Conservation (phyloP, 768 basidiomycete species). For the Tephrocybe sp. region DNA sequence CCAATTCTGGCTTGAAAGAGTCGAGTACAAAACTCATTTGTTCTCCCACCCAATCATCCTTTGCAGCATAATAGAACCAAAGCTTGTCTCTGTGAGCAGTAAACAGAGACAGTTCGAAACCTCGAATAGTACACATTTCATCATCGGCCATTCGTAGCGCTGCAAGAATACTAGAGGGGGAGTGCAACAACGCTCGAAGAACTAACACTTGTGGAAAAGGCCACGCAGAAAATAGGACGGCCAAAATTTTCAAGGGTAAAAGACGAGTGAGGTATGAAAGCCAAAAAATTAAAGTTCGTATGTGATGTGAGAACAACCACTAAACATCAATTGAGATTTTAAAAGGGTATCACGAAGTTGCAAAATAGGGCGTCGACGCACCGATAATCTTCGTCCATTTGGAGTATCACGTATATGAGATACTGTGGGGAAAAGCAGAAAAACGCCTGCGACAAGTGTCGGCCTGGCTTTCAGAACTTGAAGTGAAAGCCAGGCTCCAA, state of each 20-base stretch:
- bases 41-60: slow-evolving; percentile 71
- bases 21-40: slow-evolving; percentile 46
- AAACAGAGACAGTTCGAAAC: slow-evolving; percentile 49
- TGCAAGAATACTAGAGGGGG: slow-evolving; percentile 51
- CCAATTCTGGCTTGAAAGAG: slow-evolving; percentile 34
- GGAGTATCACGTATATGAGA: slow-evolving; percentile 62
- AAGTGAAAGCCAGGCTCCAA: slow-evolving; percentile 69
- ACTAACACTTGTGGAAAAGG: slow-evolving; percentile 45
- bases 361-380: slow-evolving; percentile 30
- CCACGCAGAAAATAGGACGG: slow-evolving; percentile 48
- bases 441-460: slow-evolving; percentile 37
- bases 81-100: slow-evolving; percentile 35
- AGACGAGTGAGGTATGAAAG: slow-evolving; percentile 46
- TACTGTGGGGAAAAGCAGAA: slow-evolving; percentile 73
- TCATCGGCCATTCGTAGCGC: slow-evolving; percentile 62
- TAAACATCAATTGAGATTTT: slow-evolving; percentile 17
- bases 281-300: slow-evolving; percentile 37
- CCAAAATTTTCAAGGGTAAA: slow-evolving; percentile 37
- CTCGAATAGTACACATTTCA: slow-evolving; percentile 64
- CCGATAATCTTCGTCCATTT: slow-evolving; percentile 59
- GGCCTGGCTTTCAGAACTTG: slow-evolving; percentile 55
- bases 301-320: slow-evolving; percentile 51
- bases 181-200: slow-evolving; percentile 49
- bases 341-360: not conserved
- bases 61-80: slow-evolving; percentile 58